These are phyloP conservation scores for Dioscorea cayenensis DNA, from an alignment of 116 monocot species.

Conservation along the genomic window DNA sequence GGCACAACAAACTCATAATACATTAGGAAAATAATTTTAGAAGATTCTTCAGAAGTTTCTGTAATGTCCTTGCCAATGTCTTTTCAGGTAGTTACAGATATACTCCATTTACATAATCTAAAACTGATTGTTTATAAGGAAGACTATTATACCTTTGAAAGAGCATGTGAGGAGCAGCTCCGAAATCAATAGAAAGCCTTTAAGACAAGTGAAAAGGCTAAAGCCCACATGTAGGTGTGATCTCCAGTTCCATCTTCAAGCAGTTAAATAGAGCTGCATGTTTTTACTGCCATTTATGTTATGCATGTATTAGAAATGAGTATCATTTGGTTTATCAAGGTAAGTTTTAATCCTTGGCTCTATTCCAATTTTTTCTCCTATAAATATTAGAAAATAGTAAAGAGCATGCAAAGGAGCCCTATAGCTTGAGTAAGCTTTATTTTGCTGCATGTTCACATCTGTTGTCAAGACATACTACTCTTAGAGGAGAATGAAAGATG, in stretches of 20 bases:
- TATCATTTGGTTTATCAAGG: no score
- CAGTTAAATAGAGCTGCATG: neutral
- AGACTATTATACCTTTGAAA: slow-evolving; percentile 97
- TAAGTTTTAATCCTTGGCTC: no score
- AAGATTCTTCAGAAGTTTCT: neutral
- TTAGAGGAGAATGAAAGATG: no score
- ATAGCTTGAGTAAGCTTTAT: no score
- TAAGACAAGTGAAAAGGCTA: slow-evolving; percentile 85
- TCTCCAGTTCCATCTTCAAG: neutral
- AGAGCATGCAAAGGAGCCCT: no score
- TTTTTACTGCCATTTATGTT: neutral
- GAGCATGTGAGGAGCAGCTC: slow-evolving; percentile 73
- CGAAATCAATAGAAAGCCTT: slow-evolving; percentile 93
- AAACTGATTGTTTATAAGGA: slow-evolving; percentile 84
- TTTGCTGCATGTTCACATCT: no score
- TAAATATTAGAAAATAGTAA: no score
- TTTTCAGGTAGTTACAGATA: slow-evolving; percentile 91
- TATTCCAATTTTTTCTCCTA: no score
- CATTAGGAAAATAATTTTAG: neutral
- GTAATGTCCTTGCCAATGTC: neutral
- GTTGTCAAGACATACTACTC: no score
- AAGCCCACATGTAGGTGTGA: slow-evolving; percentile 87
- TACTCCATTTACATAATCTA: slow-evolving; percentile 75
- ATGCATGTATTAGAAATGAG: no score
- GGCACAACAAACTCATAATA: neutral